phyloP scores from a whole-genome alignment of 441 rosid species.

The Macaranga tanarius region DNA sequence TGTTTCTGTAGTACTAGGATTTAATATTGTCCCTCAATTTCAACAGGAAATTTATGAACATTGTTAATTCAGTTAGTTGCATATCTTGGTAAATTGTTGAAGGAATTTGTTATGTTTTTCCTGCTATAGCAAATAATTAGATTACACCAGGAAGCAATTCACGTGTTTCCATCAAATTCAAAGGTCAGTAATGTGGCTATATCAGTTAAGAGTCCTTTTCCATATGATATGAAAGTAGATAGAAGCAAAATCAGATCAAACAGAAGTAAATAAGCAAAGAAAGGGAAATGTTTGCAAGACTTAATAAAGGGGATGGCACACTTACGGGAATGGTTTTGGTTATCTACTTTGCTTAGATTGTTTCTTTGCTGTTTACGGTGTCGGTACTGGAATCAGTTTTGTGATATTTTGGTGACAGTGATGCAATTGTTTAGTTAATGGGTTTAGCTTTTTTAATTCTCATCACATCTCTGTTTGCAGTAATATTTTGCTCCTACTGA shows the following conservation, averaged over 20 bases:
- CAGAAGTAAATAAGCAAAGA: neutral
- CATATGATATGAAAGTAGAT: no score
- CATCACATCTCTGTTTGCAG: neutral
- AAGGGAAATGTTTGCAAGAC: neutral
- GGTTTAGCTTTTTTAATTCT: neutral
- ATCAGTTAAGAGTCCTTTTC: constrained; percentile 5
- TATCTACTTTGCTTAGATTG: neutral
- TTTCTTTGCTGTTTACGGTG: neutral
- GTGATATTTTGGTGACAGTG: no score
- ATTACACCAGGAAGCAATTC: neutral
- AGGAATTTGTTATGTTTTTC: no score
- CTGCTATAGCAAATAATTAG: no score
- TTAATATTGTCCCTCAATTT: no score
- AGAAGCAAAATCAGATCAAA: neutral
- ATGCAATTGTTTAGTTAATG: neutral
- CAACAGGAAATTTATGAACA: no score
- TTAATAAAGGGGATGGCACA: neutral
- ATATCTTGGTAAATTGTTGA: no score
- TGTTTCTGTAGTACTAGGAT: no score
- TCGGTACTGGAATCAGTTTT: no score
- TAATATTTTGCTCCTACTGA: neutral
- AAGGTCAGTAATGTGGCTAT: neutral
- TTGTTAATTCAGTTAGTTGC: no score
- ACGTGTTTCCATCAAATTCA: neutral
- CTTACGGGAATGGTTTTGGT: neutral